phyloP scores from a whole-genome alignment of 2,329 filamentous ascomycete species.

The Ophiocordyceps polyrhachis-furcata region DNA sequence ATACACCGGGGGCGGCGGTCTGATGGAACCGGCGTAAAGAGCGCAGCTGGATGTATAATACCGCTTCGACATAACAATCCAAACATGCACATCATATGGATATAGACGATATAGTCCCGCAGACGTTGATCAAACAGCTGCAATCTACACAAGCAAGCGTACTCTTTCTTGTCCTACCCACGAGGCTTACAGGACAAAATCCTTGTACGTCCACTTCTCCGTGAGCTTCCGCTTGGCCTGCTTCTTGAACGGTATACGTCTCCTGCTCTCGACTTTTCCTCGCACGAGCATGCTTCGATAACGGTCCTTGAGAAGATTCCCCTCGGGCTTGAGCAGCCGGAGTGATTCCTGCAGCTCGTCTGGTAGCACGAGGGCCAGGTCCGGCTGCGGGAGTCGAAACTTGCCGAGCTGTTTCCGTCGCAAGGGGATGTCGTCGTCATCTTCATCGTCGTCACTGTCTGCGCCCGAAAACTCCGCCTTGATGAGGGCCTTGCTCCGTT shows the following conservation, averaged over 20 bases:
- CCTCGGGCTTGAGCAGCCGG: constrained; percentile 73
- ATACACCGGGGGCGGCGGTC: too few species aligned
- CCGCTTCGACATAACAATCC: too few species aligned
- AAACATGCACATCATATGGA: too few species aligned
- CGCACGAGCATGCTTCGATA: constrained; percentile 78
- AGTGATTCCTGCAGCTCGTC: constrained; percentile 72
- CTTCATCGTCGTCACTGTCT: constrained; percentile 29
- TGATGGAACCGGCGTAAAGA: too few species aligned
- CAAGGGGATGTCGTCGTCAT: constrained; percentile 42
- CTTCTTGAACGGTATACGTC: constrained; percentile 62
- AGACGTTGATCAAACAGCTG: too few species aligned
- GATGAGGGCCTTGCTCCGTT: constrained; percentile 27
- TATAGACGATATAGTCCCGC: too few species aligned
- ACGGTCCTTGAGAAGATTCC: constrained; percentile 82
- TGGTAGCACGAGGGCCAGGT: constrained; percentile 63
- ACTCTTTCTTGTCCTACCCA: neutral
- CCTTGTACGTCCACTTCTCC: constrained; percentile 97
- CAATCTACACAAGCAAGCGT: neutral
- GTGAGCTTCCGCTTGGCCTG: constrained; percentile 65
- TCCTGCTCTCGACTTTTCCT: constrained; percentile 73
- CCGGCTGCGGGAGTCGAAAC: constrained; percentile 53
- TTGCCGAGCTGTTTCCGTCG: constrained; percentile 59
- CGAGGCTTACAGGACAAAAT: constrained; percentile 37
- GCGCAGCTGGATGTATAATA: too few species aligned
- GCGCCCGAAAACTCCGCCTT: constrained; percentile 15